Evolutionary conservation across 208 protist species (phyloP), one percentile per base, ranked within the genome.

Genomic region (Trypanosoma congolense): DNA sequence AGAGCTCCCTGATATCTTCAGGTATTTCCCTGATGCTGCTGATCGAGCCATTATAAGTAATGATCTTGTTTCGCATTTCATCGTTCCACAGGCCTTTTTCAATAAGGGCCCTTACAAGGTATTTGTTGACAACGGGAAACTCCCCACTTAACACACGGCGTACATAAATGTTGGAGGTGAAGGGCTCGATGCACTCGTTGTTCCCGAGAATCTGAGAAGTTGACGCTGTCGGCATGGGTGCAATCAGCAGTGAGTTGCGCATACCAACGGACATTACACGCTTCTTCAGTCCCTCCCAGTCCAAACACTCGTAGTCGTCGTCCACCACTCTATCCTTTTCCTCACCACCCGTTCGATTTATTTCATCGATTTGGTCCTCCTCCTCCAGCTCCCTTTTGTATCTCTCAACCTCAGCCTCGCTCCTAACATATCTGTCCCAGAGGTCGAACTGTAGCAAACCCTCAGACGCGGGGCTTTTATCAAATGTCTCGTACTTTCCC

Each of bases 141-240:
- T 99, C 98, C 40, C 98, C 98, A 35, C 96, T 97, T 26, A 99
- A 83, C 26, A 98, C 96, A 38, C 98, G 90, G 49, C 98, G 89
- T 14, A 93, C 79, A 83, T 99, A 99, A 55, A 99, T 96, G 81
- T 99, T 99, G 22, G 90, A 97, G 4, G 98, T 99, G 84, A 98
- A 99, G 31, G 98, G 98, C 77, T 99, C 98, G 67, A 99, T 98
- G 80, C 96, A 98, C 87, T 99, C 98, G 75, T 99, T 99, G 83
- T 99, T 99, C 56, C 98, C 98, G 25, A 99, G 84, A 61, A 99
- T 99, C 83, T 99, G 98, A 38, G 92, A 96, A 14, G 98, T 99
- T 22, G 94, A 98, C 10, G 98, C 98, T n/a, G 98, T 99, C n/a
- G 98, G 98, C 98, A 99, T 99, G 30, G 98, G 98, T 12, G 98